Evolutionary conservation across 2,329 filamentous ascomycete species (phyloP).

Genomic region (Diaporthe velutina): DNA sequence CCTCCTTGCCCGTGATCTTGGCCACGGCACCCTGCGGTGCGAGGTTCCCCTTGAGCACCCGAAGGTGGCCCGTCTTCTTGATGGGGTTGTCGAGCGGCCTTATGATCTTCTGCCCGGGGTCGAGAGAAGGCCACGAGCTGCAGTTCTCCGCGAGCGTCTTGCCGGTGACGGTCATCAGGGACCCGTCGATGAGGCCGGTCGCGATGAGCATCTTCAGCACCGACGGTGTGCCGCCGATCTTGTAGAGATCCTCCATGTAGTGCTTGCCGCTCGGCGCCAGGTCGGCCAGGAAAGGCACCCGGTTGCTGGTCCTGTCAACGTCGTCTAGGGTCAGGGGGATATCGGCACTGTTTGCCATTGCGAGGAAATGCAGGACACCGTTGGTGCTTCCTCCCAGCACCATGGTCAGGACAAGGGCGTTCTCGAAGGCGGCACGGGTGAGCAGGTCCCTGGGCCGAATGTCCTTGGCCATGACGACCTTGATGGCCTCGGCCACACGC

Average conservation of each 20-base stretch:
- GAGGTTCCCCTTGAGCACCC: constrained; percentile 88
- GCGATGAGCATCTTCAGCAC: constrained; percentile 89
- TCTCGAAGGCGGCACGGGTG: constrained; percentile 86
- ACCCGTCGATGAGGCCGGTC: constrained; percentile 80
- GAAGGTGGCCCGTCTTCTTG: constrained; percentile 88
- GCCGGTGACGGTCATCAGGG: constrained; percentile 85
- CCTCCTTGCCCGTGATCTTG: constrained; percentile 97
- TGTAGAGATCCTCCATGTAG: constrained; percentile 87
- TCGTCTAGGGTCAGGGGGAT: constrained; percentile 85
- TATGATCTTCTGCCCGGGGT: constrained; percentile 86
- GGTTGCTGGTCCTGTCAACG: constrained; percentile 83
- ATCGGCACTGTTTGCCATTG: constrained; percentile 88
- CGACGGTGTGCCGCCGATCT: constrained; percentile 86
- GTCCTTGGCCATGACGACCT: constrained; percentile 82
- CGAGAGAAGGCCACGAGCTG: constrained; percentile 79
- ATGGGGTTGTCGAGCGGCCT: constrained; percentile 78
- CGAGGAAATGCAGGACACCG: constrained; percentile 88
- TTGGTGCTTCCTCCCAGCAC: constrained; percentile 92
- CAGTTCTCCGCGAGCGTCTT: constrained; percentile 88
- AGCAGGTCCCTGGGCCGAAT: constrained; percentile 85
- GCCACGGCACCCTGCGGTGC: constrained; percentile 91
- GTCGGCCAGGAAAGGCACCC: constrained; percentile 88
- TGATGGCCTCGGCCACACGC: constrained; percentile 83
- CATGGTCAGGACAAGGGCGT: constrained; percentile 92
- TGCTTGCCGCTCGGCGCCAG: constrained; percentile 87